A percentile compares a stretch with the other conserved stretches of the same genome.
These are phyloP conservation scores for Skeletonema grethae DNA, from an alignment of 108 stramenopile genomes.

Conservation along the genomic window DNA sequence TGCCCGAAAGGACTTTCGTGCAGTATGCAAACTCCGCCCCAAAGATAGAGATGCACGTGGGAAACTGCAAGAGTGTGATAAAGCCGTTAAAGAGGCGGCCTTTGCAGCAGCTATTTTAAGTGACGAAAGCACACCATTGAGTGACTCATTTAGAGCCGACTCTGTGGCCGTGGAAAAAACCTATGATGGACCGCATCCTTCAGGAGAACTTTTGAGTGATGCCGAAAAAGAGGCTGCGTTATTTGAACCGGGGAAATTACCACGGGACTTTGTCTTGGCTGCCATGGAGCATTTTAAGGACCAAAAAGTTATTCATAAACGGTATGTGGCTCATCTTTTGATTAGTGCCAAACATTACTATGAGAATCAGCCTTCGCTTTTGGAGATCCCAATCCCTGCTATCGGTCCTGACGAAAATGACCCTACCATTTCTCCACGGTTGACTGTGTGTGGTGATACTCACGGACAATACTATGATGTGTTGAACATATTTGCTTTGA, in stretches of 20 bases:
- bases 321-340: constrained; percentile 85
- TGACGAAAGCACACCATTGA: constrained; percentile 81
- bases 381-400: constrained; percentile 74
- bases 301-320: constrained; percentile 95
- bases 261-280: constrained; percentile 89
- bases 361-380: constrained; percentile 61
- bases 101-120: constrained; percentile 93
- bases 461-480: constrained; percentile 99
- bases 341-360: constrained; percentile 70
- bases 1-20: constrained; percentile 91
- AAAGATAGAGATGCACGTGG: constrained; percentile 85
- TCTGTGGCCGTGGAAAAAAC: constrained; percentile 57
- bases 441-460: constrained; percentile 96
- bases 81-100: constrained; percentile 84
- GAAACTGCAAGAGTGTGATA: constrained; percentile 90
- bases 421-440: constrained; percentile 51
- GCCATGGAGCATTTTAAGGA: constrained; percentile 84
- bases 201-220: constrained; percentile 61
- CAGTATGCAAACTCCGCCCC: constrained; percentile 80
- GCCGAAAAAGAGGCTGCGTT: constrained; percentile 41
- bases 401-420: constrained; percentile 54
- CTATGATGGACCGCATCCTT: constrained; percentile 94
- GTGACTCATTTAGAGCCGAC: constrained; percentile 68
- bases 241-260: constrained; percentile 82
- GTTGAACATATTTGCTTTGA: constrained; percentile 96